Evolutionary conservation across 2,329 filamentous ascomycete genomes (phyloP), one percentile per base, ranked within the genome.

Genomic region (Verticillium alfalfae): DNA sequence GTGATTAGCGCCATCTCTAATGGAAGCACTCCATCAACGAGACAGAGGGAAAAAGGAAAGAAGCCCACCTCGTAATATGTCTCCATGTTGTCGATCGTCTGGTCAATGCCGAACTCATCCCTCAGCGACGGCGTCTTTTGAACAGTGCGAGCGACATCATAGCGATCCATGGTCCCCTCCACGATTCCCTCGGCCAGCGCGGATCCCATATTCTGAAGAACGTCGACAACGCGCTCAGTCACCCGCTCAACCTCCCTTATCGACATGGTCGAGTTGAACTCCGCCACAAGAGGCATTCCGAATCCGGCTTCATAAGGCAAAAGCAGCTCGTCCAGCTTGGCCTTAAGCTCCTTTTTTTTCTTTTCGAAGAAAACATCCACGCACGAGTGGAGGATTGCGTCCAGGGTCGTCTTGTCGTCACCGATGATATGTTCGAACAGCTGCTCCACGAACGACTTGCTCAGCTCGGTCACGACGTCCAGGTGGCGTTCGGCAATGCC

Each of bases 401-500:
- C 69, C 0, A 52, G 45, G 8, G 45, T 52, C n/a, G 73, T 70
- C 31, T 80, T 77, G 22, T 78, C 73, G 0, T 62, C 61, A 31
- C 81, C 75, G 0, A 78, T 72, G 18, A 79, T 67, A 15, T 78
- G 63, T 55, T 45, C 16, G 73, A 82, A 65, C 79, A 83, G 6
- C 34, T 41, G 22, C 56, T 41, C 16, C n/a, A 38, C 26, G 5
- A 65, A 64, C 1, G 39, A 36, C 0, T 66, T 56, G 0, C 66
- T 68, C 3, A 67, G 65, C 8, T 67, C 68, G 65, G 82, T 70
- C 0, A 83, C 34, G 65, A 79, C n/a, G 76, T 80, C 3, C 74
- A 81, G 22, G 34, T 88, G 73, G 37, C 82, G 77, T 5, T 73
- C 69, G 1, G 80, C 82, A 34, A 85, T 76, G 0, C 61, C 37